Evolutionary conservation across 768 basidiomycete species (phyloP), one percentile per base, ranked within the genome.

Genomic region (Favolaschia claudopus): DNA sequence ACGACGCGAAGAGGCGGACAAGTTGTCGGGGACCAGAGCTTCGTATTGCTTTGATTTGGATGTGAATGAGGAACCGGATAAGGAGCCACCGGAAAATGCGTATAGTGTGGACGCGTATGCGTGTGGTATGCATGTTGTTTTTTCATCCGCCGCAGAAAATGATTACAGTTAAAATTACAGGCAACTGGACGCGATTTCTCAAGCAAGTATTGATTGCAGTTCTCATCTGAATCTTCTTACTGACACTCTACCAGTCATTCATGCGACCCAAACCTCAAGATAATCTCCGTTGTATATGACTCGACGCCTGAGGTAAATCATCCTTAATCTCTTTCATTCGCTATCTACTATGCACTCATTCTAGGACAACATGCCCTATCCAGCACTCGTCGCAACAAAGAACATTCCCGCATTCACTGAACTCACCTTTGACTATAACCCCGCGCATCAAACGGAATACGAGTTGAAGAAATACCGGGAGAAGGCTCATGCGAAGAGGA

Each of bases 111-210:
- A 89, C 66, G 83, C 82, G 0, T 77, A 76, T 46, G 67, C 66
- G 1, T 76, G 70, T 60, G 89, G 89, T 87, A 49, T 39, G 84
- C 57, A 25, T 27, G 6, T 7, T 10, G 3, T 45, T 19, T 10
- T n/a, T 7, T 25, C 19, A 25, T 17, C 45, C 10, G 17, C 45
- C 36, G 8, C 28, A 48, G 20, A 31, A 28, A 40, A 37, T 32
- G 53, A 39, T 67, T 6, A 37, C 33, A 27, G 43, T 27, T 51
- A 63, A 39, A 22, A 5, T 28, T 15, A 33, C 60, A 89, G 89
- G 89, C 7, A 91, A 91, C 63, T 91, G 89, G 89, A 87, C 88
- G 8, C 81, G 89, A 5, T 91, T 91, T 60, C 76, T 91, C 29
- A 91, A 91, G 89, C 89, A 62, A 57, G 86, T 70, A 12, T 25